Evolutionary conservation across 2,329 filamentous ascomycete species (phyloP), one percentile per base, ranked within the genome.

Genomic region (Podosphaera aphanis): DNA sequence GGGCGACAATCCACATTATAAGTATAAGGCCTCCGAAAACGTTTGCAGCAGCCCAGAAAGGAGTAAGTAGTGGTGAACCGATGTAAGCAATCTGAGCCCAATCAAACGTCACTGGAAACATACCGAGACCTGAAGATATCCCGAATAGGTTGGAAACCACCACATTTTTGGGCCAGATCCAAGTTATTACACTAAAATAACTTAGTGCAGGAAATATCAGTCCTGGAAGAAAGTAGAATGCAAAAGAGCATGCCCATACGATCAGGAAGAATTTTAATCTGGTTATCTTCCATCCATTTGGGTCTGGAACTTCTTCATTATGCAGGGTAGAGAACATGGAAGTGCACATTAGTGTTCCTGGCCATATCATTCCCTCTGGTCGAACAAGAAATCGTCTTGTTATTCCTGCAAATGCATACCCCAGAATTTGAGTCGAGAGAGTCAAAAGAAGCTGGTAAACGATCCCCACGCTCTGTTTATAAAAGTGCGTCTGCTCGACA

Each of bases 361-460:
- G 84, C 84, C 84, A 93, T 42, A 93, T 84, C 80, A 93, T 92
- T 48, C 82, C 82, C 50, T 80, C 82, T 0, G 84, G 84, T 21
- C 83, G 74, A 23, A 93, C 83, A 3, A 93, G 68, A 58, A 85
- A 90, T 43, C 81, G 74, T 47, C 83, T 70, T 1, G 82, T 82
- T 38, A 93, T 66, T 1, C 84, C 84, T 43, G 84, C 84, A 58
- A 93, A 84, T 2, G 83, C 77, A 59, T 92, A 92, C 13, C 84
- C 84, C 29, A 92, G 65, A 23, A 90, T 82, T 58, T 93, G 84
- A 0, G 83, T 90, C 2, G 83, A 90, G 15, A 93, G 68, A 0
- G 81, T 90, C 37, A 93, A 73, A 16, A 92, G 68, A 6, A 93
- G 65, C 60, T 92, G 83, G 57, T 93, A 92, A 8, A 71, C 59